These are phyloP conservation scores for Ceratobasidium sp. DNA, from an alignment of 1,284 basidiomycete genomes.

Conservation along the genomic window DNA sequence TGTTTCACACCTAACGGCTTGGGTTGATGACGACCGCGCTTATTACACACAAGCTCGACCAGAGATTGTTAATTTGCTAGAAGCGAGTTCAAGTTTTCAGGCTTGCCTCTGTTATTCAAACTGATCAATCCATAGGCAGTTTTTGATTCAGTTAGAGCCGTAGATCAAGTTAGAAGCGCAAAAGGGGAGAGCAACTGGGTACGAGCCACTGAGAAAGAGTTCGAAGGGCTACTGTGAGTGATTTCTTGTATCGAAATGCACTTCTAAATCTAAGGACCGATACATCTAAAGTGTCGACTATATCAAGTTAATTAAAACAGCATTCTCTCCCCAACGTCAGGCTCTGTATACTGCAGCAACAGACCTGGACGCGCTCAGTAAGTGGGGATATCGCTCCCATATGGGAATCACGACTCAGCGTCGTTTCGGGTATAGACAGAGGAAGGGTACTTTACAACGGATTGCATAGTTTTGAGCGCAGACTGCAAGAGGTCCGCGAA, in stretches of 20 bases:
- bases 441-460: conserved; percentile 20
- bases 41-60: conserved; percentile 30
- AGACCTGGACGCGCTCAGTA: conserved; percentile 16
- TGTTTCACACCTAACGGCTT: conserved; percentile 20
- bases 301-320: conserved; percentile 17
- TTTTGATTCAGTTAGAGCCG: conserved; percentile 18
- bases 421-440: background rate
- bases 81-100: background rate
- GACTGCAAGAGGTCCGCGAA: conserved; percentile 3
- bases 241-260: background rate
- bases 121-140: background rate
- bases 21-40: conserved; percentile 29
- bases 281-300: conserved; percentile 9
- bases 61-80: conserved; percentile 27
- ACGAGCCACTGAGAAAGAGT: conserved; percentile 12
- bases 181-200: background rate
- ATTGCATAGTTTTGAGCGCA: conserved; percentile 2
- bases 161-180: conserved; percentile 12
- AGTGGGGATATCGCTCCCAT: background rate
- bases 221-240: conserved; percentile 19
- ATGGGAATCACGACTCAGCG: no score
- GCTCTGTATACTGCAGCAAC: background rate
- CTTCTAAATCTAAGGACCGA: background rate
- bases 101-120: background rate
- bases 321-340: conserved; percentile 22